A percentile compares a stretch with the other conserved stretches of the same genome.
phyloP scores from a whole-genome alignment of 179 eudicot species.

The Corrigiola litoralis region DNA sequence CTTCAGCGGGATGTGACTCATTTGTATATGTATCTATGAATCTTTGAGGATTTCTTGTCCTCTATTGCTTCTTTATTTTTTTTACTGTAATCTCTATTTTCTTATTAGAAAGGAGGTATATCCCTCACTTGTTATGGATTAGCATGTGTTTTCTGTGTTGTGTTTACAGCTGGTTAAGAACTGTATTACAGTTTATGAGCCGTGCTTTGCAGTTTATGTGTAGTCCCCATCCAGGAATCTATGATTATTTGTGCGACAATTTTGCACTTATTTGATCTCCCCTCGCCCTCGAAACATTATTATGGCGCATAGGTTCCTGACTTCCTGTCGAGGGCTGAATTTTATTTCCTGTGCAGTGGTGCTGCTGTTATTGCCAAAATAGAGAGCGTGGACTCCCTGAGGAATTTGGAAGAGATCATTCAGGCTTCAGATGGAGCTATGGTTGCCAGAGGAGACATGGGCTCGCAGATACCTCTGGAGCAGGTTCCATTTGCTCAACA shows the following conservation, averaged over 20 bases:
- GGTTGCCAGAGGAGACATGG: conserved; percentile 93
- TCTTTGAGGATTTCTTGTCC: not conserved
- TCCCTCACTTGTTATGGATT: not conserved
- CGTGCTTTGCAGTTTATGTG: not conserved
- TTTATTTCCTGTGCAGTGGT: conserved; percentile 20
- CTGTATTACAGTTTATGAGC: not conserved
- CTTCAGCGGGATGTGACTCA: too few relatives aligned
- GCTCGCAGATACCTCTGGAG: conserved; percentile 80
- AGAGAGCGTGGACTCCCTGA: conserved; percentile 69
- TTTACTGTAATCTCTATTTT: not conserved
- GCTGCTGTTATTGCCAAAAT: conserved; percentile 61
- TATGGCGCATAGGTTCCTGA: not conserved
- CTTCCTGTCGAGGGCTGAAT: not conserved
- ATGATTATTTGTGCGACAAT: not conserved
- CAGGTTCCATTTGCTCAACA: conserved; percentile 77
- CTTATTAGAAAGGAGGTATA: not conserved
- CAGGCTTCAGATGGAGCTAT: conserved; percentile 39
- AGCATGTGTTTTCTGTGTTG: not conserved
- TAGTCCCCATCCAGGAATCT: not conserved
- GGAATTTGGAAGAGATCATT: conserved; percentile 62
- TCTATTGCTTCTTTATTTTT: not conserved
- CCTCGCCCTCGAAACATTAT: not conserved
- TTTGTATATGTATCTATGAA: too few relatives aligned
- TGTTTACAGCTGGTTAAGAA: too few relatives aligned
- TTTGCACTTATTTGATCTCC: not conserved